Base-by-base conservation (phyloP, 1,284 basidiomycete genomes). In the Austropuccinia psidii region DNA sequence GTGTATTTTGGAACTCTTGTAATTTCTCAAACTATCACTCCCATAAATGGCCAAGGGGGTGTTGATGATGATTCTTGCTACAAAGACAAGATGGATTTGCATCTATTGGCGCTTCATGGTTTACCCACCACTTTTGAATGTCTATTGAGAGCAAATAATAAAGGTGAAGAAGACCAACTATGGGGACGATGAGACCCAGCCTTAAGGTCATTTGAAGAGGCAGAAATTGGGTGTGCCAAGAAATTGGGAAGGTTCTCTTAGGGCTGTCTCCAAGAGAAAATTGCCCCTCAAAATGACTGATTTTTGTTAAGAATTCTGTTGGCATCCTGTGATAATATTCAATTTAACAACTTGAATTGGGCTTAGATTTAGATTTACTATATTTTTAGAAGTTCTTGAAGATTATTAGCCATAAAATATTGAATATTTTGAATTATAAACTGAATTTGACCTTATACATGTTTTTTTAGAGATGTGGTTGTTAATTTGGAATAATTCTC, bases 1-100 rank as follows among this genome's bases (percentile, higher is more conserved):
- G 15, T 89, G 90, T 77, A 92, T 92, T 57, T 91, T 90, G 8
- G 84, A 90, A 49, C 83, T 92, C 15, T 86, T 86, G 5, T 11
- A 29, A 27, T 37, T 11, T 52, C 39, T n/a, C 39, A 11, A 8
- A 27, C 11, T 0, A 15, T 39, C 17, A 1, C 29, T 27, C 21
- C 37, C 50, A 9, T 24, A 41, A 39, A 15, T 17, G 6, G 55
- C 35, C 33, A 47, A 4, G 15, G 2, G 13, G 37, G n/a, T 11
- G 24, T 17, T 29, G 6, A 67, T 24, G 47, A 19, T 33, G 17
- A 47, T 29, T 31, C 27, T 27, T 39, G 13, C 17, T 41, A 31
- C 31, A 39, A 49, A 47, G 24, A 35, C 31, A 33, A 70, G 5
- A 33, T 29, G 21, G 29, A 31, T 15, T 7, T 60, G 1, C 55